Evolutionary conservation across 2,329 filamentous ascomycete species (phyloP).

Genomic region (Colletotrichum sp.): DNA sequence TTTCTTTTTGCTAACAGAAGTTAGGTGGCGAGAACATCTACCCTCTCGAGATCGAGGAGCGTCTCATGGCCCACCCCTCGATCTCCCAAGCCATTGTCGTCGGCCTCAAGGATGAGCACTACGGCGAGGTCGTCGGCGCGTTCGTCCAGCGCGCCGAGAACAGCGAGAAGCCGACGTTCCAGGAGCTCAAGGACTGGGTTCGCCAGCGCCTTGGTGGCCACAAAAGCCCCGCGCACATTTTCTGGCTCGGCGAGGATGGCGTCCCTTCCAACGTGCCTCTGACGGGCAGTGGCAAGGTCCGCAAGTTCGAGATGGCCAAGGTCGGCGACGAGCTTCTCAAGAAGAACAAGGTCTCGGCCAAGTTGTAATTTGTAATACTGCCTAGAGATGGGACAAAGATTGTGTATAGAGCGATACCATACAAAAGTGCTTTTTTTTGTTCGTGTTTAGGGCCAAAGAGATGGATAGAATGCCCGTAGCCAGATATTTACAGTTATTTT

Average conservation of each 20-base stretch:
- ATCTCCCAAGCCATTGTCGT: conserved; percentile 72
- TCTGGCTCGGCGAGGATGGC: conserved; percentile 72
- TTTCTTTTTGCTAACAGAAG: conserved; percentile 20
- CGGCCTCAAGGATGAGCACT: conserved; percentile 72
- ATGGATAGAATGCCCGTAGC: not conserved
- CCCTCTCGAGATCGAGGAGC: conserved; percentile 77
- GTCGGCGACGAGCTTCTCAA: conserved; percentile 59
- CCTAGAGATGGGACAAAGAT: not conserved
- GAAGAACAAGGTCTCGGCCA: conserved; percentile 47
- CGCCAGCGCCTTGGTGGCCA: conserved; percentile 66
- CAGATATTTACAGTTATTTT: not conserved
- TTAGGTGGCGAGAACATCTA: conserved; percentile 75
- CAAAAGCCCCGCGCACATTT: conserved; percentile 76
- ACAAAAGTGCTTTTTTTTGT: not conserved
- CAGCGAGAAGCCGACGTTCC: conserved; percentile 46
- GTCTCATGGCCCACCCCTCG: conserved; percentile 67
- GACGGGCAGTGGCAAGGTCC: conserved; percentile 76
- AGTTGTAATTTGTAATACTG: conserved; percentile 38
- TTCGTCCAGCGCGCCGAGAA: conserved; percentile 56
- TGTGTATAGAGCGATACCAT: not conserved
- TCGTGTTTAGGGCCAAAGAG: not conserved
- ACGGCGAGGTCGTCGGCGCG: conserved; percentile 74
- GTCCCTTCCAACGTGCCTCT: conserved; percentile 63
- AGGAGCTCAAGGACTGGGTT: conserved; percentile 68
- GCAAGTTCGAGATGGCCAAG: conserved; percentile 69